Conservation (phyloP, 495 filamentous ascomycete species). For the Penicillium pancosmium region DNA sequence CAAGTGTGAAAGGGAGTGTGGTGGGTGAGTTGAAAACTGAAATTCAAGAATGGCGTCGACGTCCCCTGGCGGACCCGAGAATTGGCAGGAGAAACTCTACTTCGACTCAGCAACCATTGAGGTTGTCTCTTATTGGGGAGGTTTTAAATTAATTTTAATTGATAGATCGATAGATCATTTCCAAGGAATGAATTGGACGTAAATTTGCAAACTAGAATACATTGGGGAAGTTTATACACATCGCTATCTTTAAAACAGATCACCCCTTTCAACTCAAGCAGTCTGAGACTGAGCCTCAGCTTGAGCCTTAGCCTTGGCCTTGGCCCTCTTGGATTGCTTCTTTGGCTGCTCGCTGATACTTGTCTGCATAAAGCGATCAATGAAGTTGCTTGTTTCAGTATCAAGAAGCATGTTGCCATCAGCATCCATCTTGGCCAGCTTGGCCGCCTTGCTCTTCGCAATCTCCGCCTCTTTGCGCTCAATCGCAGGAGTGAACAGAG, state of each 20-base stretch:
- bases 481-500: slow-evolving; percentile 49
- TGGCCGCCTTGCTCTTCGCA: slow-evolving; percentile 28
- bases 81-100: background rate
- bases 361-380: slow-evolving; percentile 34
- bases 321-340: slow-evolving; percentile 14
- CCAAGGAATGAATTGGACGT: slow-evolving; percentile 22
- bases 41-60: slow-evolving; percentile 4
- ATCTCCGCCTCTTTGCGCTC: slow-evolving; percentile 28
- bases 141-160: too few species aligned
- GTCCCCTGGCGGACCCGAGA: slow-evolving; percentile 13
- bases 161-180: background rate
- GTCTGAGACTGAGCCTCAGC: slow-evolving; percentile 7
- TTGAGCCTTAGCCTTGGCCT: slow-evolving; percentile 6
- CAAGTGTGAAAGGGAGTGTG: slow-evolving; percentile 17
- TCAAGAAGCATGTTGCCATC: slow-evolving; percentile 43
- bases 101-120: too few species aligned
- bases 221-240: slow-evolving; percentile 39
- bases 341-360: slow-evolving; percentile 19
- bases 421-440: slow-evolving; percentile 32
- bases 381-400: slow-evolving; percentile 36
- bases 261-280: slow-evolving; percentile 9
- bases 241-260: slow-evolving; percentile 27
- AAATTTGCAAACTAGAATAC: slow-evolving; percentile 46
- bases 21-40: slow-evolving; percentile 15
- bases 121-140: too few species aligned